These are phyloP conservation scores for Aspergillus baeticus DNA, from an alignment of 495 filamentous ascomycete species.

Conservation along the genomic window DNA sequence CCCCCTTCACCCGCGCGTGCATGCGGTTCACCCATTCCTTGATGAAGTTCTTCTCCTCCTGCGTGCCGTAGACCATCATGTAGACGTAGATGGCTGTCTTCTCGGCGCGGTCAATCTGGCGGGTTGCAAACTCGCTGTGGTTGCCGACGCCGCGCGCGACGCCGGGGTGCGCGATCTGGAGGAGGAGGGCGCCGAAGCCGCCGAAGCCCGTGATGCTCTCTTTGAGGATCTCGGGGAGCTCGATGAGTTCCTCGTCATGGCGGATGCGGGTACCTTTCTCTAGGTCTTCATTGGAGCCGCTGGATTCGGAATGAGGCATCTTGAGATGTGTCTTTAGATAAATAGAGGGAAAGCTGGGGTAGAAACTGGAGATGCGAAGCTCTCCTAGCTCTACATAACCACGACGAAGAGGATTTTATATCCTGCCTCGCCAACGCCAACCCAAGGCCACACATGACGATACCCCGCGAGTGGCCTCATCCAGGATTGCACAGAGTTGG, in stretches of 20 bases:
- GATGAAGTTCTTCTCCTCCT: background rate
- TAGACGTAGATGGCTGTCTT: constrained; percentile 1
- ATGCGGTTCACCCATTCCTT: constrained; percentile 3
- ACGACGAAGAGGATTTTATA: too few species aligned
- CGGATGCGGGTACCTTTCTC: too few species aligned
- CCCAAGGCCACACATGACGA: too few species aligned
- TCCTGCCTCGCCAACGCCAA: too few species aligned
- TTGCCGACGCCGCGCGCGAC: background rate
- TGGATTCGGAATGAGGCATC: too few species aligned
- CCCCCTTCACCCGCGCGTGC: constrained; percentile 2
- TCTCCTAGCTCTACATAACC: too few species aligned
- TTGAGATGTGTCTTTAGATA: too few species aligned
- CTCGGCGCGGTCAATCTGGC: background rate
- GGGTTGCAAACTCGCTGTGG: background rate
- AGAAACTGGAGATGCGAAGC: too few species aligned
- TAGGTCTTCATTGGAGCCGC: too few species aligned
- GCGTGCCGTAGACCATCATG: constrained; percentile 1
- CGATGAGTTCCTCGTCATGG: background rate
- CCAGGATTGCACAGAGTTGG: too few species aligned
- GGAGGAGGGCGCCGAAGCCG: background rate
- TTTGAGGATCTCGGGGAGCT: background rate
- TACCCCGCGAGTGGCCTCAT: too few species aligned
- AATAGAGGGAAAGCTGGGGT: too few species aligned
- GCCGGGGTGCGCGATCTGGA: constrained; percentile 1
- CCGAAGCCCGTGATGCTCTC: background rate